A percentile compares a stretch with the other conserved stretches of the same genome.
Conservation (phyloP, 371 early-diverging fungal species). For the Mortierella sp. region DNA sequence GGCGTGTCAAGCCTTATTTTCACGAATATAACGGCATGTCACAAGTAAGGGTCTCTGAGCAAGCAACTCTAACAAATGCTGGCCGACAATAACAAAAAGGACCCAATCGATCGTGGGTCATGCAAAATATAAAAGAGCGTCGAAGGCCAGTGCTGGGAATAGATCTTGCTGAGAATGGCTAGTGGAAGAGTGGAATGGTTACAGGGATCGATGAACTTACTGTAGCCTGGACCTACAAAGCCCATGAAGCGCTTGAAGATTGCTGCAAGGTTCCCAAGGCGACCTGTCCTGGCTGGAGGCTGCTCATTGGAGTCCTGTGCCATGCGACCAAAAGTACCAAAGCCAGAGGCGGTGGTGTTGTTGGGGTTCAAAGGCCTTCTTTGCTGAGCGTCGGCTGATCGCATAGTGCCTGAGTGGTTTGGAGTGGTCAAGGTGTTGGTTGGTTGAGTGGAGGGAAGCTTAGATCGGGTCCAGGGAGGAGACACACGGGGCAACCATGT, state of each 20-base stretch:
- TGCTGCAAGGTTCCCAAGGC: slow-evolving; percentile 14
- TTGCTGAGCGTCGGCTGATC: slow-evolving; percentile 6
- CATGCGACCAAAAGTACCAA: slow-evolving; percentile 5
- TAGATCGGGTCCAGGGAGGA: slow-evolving; percentile 10
- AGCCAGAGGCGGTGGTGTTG: slow-evolving; percentile 3
- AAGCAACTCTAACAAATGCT: too few relatives aligned
- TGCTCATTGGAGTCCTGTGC: slow-evolving; percentile 10
- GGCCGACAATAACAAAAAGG: too few relatives aligned
- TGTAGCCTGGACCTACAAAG: slow-evolving; percentile 55
- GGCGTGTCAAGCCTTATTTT: not conserved
- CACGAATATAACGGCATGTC: too few relatives aligned
- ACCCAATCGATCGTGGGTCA: too few relatives aligned
- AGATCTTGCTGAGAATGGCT: too few relatives aligned
- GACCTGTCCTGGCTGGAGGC: slow-evolving; percentile 17
- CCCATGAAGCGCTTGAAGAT: slow-evolving; percentile 41
- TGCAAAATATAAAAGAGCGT: too few relatives aligned
- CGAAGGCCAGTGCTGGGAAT: too few relatives aligned
- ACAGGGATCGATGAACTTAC: too few relatives aligned
- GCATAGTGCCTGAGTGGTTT: slow-evolving; percentile 1
- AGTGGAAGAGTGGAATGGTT: too few relatives aligned
- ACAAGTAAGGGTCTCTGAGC: too few relatives aligned
- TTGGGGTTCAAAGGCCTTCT: slow-evolving; percentile 7
- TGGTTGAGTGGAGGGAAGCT: not conserved
- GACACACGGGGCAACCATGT: slow-evolving; percentile 19
- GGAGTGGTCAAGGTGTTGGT: not conserved